These are phyloP conservation scores for Aspergillus nomiae DNA, from an alignment of 2,329 filamentous ascomycete species.

Conservation along the genomic window DNA sequence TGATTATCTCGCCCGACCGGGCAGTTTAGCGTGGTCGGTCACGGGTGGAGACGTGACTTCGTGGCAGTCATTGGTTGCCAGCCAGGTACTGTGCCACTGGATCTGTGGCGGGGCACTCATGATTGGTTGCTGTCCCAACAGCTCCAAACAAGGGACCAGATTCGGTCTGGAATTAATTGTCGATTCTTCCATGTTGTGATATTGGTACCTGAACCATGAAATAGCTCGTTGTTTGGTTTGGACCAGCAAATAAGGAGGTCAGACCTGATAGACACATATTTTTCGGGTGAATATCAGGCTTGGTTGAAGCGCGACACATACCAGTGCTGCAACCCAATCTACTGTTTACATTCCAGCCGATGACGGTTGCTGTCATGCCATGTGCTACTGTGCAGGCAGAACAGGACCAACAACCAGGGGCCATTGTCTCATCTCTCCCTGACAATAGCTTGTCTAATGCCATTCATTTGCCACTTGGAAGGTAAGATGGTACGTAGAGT, in stretches of 20 bases:
- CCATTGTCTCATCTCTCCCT: background rate
- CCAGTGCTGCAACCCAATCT: background rate
- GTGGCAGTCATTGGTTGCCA: background rate
- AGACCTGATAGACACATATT: no score
- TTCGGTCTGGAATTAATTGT: background rate
- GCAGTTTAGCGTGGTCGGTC: slow-evolving; percentile 1
- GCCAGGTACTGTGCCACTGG: background rate
- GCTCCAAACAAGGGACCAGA: background rate
- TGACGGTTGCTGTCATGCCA: background rate
- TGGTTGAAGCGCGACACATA: background rate
- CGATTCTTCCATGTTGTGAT: background rate
- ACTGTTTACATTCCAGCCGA: background rate
- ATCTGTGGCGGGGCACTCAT: background rate
- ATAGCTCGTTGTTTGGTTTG: background rate
- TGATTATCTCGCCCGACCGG: slow-evolving; percentile 12
- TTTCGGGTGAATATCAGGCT: background rate
- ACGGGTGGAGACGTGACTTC: background rate
- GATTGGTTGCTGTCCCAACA: background rate
- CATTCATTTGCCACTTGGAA: background rate
- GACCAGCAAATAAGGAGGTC: background rate
- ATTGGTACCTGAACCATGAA: background rate
- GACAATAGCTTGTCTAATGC: slow-evolving; percentile 2
- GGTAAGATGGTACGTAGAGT: background rate
- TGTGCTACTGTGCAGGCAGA: background rate
- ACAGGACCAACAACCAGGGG: background rate